Conservation (phyloP, 2,329 filamentous ascomycete genomes). For the Byssothecium circinans region DNA sequence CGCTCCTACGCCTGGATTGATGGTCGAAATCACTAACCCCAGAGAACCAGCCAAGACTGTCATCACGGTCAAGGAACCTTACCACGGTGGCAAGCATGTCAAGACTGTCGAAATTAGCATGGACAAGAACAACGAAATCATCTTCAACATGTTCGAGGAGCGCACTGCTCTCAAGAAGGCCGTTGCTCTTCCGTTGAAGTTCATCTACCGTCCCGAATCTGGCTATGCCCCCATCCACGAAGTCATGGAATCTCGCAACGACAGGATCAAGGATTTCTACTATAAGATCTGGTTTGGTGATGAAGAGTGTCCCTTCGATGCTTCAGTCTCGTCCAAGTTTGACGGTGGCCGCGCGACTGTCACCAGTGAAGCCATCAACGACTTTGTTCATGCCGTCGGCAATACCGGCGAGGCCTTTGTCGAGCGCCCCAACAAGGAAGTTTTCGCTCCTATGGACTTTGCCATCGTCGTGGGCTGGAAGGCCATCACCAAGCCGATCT, state of each 20-base stretch:
- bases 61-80: slow-evolving; percentile 85
- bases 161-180: slow-evolving; percentile 82
- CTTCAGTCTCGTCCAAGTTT: slow-evolving; percentile 82
- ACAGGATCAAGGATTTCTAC: slow-evolving; percentile 99
- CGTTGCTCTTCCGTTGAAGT: slow-evolving; percentile 80
- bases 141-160: slow-evolving; percentile 89
- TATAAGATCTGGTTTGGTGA: slow-evolving; percentile 97
- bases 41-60: slow-evolving; percentile 80
- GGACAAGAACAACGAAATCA: slow-evolving; percentile 74
- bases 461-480: slow-evolving; percentile 99
- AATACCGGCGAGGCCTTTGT: slow-evolving; percentile 98
- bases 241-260: slow-evolving; percentile 93
- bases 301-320: slow-evolving; percentile 79
- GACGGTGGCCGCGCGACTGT: slow-evolving; percentile 86
- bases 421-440: slow-evolving; percentile 88
- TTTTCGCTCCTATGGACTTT: slow-evolving; percentile 98
- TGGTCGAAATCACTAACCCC: slow-evolving; percentile 83
- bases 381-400: slow-evolving; percentile 98
- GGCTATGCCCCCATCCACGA: slow-evolving; percentile 98
- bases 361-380: slow-evolving; percentile 89
- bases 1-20: slow-evolving; percentile 79
- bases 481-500: slow-evolving; percentile 98
- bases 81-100: slow-evolving; percentile 80
- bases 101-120: slow-evolving; percentile 87
- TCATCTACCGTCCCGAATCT: slow-evolving; percentile 91